Evolutionary conservation across 257 asterid genomes (phyloP), one percentile per base, ranked within the genome.

Genomic region (Plantago ovata): DNA sequence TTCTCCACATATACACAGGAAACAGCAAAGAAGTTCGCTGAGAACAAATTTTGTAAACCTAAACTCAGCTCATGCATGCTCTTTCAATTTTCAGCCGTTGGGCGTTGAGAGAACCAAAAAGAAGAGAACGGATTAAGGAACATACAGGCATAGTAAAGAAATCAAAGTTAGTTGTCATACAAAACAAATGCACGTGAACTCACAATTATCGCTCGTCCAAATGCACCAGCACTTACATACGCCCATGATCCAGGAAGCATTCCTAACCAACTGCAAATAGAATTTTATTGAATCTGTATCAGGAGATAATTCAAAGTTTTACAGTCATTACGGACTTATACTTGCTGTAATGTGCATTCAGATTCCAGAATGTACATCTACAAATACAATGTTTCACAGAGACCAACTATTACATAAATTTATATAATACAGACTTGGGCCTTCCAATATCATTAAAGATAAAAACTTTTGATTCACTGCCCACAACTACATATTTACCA

Each of bases 181-280:
- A 48, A 49, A 9, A 47, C 12, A 50, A 12, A 22, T 11, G 23
- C 38, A 19, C 11, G 28, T 22, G 5, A 11, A 69, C 98, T 88
- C 76, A 92, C 98, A 62, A 92, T 81, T 63, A 92, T 69, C 62
- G 95, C 95, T 45, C 98, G 87, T 56, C 97, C 95, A 70, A 88
- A 88, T 65, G 98, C 98, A 44, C 95, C 98, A 4, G 98, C 98
- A 54, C 94, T 92, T 73, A 92, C 98, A 48, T 92, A 92, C 3
- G 95, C 98, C 98, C 98, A 92, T 48, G 97, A 48, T 62, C 98
- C 98, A 0, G 98, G 97, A 69, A 92, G 97, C 97, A 88, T 88
- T 54, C 98, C 98, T 48, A 92, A 65, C 97, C 98, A 92, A 72
- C 98, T 92, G 89, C 77, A 62, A 16, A 47, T 33, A 65, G 36